These are phyloP conservation scores for Cunninghamia lanceolata DNA, from an alignment of 75 land plant genomes.

Conservation along the genomic window DNA sequence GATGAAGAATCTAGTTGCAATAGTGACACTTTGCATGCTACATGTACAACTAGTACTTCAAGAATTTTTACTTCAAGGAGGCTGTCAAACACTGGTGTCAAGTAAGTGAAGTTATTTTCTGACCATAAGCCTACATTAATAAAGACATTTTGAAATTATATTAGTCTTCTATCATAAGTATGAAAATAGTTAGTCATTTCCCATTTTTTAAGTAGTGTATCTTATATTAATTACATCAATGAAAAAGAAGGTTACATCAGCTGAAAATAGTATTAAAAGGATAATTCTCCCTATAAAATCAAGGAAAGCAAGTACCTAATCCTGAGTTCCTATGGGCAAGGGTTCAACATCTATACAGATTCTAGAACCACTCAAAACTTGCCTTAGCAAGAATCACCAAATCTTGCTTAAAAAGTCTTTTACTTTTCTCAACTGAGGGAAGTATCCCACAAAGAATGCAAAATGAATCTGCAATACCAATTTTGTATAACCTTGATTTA, in stretches of 20 bases:
- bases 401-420: not conserved
- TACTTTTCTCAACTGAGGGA: not conserved
- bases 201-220: too few relatives aligned
- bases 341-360: not conserved
- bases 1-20: constrained; percentile 7
- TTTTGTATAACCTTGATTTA: not conserved
- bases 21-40: not conserved
- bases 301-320: not conserved
- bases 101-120: constrained; percentile 55
- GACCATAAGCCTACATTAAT: not conserved
- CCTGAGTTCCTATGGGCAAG: not conserved
- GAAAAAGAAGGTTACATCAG: not conserved
- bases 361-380: not conserved
- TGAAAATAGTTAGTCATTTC: not conserved
- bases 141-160: not conserved
- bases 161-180: not conserved
- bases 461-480: not conserved
- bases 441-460: not conserved
- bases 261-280: not conserved
- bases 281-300: not conserved
- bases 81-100: constrained; percentile 62
- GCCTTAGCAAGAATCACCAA: not conserved
- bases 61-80: constrained; percentile 49
- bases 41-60: not conserved
- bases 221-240: too few relatives aligned